Conservation (phyloP, 768 basidiomycete species). For the Dentipellis fragilis region DNA sequence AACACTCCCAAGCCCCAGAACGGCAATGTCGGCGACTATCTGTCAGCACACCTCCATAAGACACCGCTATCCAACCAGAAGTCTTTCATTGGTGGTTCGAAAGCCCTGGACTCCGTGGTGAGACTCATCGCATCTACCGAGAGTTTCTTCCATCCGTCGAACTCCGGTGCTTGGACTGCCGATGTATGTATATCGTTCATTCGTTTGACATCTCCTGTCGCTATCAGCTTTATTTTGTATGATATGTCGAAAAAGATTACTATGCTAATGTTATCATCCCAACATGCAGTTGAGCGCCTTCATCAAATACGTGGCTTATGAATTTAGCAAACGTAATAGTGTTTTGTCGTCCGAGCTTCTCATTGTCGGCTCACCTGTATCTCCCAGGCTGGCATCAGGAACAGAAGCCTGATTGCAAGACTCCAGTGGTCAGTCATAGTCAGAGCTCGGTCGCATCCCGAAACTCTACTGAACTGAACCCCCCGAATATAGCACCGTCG, state of each 20-base stretch:
- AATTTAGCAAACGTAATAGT: conserved; percentile 68
- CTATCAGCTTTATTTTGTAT: neutral
- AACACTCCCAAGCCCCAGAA: conserved; percentile 45
- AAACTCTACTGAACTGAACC: neutral
- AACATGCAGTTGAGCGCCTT: conserved; percentile 61
- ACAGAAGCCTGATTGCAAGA: conserved; percentile 68
- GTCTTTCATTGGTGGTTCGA: conserved; percentile 73
- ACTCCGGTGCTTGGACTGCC: conserved; percentile 74
- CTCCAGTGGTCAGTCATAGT: conserved; percentile 40
- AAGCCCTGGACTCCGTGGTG: conserved; percentile 77
- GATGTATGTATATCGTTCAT: conserved; percentile 37
- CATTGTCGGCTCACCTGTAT: conserved; percentile 1
- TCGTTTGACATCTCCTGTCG: conserved; percentile 13
- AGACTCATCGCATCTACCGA: conserved; percentile 81
- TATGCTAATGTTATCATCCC: conserved; percentile 4
- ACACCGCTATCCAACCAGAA: conserved; percentile 29
- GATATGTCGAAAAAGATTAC: neutral
- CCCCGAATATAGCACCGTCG: conserved; percentile 47
- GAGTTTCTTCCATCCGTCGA: conserved; percentile 86
- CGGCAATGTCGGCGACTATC: conserved; percentile 41
- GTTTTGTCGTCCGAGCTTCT: neutral
- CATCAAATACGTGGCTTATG: conserved; percentile 73
- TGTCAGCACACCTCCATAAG: conserved; percentile 48
- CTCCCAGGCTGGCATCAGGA: conserved; percentile 68
- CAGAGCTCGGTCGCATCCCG: neutral